These are phyloP conservation scores for Cyberlindnera euphorbiiphila DNA, from an alignment of 805 yeast species.

Conservation along the genomic window DNA sequence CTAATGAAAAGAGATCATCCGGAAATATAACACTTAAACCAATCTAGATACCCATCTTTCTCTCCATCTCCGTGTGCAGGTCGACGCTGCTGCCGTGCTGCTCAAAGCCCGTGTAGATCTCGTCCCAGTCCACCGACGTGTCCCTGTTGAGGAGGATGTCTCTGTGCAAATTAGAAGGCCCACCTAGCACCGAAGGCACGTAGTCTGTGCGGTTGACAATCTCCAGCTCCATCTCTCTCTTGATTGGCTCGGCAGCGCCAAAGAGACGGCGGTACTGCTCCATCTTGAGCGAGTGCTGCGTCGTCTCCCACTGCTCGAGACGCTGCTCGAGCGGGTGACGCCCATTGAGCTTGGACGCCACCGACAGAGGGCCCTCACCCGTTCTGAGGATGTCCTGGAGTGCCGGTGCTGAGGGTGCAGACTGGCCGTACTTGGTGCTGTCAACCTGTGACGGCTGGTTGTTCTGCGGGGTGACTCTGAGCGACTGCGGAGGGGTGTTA, in stretches of 20 bases:
- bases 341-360: constrained; percentile 58
- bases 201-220: constrained; percentile 68
- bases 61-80: constrained; percentile 74
- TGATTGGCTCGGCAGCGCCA: constrained; percentile 93
- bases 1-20: no score
- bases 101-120: constrained; percentile 60
- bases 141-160: constrained; percentile 82
- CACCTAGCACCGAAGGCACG: constrained; percentile 62
- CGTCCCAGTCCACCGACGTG: constrained; percentile 86
- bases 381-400: constrained; percentile 66
- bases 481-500: constrained; percentile 14
- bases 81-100: constrained; percentile 35
- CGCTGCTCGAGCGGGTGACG: constrained; percentile 86
- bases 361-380: constrained; percentile 54
- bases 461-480: constrained; percentile 53
- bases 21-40: not conserved
- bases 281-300: constrained; percentile 64
- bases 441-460: constrained; percentile 44
- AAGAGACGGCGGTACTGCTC: constrained; percentile 78
- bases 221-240: constrained; percentile 82
- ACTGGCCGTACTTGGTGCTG: constrained; percentile 46
- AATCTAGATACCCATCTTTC: constrained; percentile 36
- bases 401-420: constrained; percentile 62
- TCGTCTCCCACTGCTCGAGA: constrained; percentile 73
- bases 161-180: constrained; percentile 55